Base-by-base conservation (phyloP, 2,329 filamentous ascomycete genomes). In the Colletotrichum karsti region DNA sequence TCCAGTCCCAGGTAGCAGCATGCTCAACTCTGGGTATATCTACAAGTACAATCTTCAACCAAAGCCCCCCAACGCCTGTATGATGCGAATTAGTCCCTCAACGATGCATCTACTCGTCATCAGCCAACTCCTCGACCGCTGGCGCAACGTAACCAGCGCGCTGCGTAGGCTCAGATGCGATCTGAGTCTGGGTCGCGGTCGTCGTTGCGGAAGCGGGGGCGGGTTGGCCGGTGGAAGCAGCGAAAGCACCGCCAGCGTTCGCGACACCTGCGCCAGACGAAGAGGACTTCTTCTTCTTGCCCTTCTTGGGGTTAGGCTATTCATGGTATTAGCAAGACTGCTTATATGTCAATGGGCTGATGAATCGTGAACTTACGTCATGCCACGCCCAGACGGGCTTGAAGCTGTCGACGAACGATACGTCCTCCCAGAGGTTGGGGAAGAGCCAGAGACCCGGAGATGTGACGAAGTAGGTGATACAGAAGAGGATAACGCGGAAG, bases 331-430 rank as follows among this genome's bases (percentile, higher is more conserved):
- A 54, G 53, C 33, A 62, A 18, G n/a, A n/a, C n/a, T n/a, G n/a
- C 15, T 20, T 18, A n/a, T 13, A 10, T 26, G 9, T 50, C 12
- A 13, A 48, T 39, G 26, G 26, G 3, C 35, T 24, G n/a, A 18
- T 8, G 10, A 24, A 20, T 48, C 12, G 5, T 13, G 26, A 63
- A 80, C 88, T 80, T 77, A 97, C 94, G 89, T 97, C 95, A 80
- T 99, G 96, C 96, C 96, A 99, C 68, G 94, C 96, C 95, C 96
- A 99, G 6, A 97, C 82, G 20, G 96, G 96, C 77, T 92, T 92
- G 87, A 99, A 99, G 76, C 93, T 97, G 78, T 99, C 96, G 80
- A 99, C 92, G 83, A 99, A 98, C 7, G 95, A 97, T 28, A 99
- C 96, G 77, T 99, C 96, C 79, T 99, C 96, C 84, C 98, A 99